Evolutionary conservation across 371 early-diverging fungal genomes (phyloP).

Genomic region (Saksenaea vasiformis): DNA sequence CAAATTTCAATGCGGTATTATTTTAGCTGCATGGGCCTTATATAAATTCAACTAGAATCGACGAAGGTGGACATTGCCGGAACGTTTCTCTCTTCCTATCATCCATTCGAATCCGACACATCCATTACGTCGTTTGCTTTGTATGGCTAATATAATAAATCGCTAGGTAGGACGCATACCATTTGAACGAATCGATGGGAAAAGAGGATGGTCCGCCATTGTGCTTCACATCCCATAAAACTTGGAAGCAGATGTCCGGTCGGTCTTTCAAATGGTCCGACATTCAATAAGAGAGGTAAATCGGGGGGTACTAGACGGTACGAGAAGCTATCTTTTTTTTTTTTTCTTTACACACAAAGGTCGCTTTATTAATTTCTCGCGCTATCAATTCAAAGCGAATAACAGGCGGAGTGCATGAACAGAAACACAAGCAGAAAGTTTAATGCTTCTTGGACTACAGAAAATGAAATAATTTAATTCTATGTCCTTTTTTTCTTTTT

Average conservation of each 20-base stretch:
- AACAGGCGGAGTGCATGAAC: constrained; percentile 4
- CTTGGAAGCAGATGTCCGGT: constrained; percentile 1
- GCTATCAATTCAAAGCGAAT: neutral
- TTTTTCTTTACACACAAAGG: neutral
- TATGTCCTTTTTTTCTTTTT: neutral
- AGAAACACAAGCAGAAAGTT: constrained; percentile 1
- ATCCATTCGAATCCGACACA: neutral
- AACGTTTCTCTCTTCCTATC: neutral
- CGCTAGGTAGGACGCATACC: neutral
- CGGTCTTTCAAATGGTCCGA: neutral
- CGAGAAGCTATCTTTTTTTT: too few species aligned
- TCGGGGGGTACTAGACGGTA: neutral
- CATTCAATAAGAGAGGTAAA: neutral
- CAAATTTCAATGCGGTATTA: neutral
- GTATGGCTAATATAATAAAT: neutral
- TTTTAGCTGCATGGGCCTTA: neutral
- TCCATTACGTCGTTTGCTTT: neutral
- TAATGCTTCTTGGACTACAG: constrained; percentile 1
- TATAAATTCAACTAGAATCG: neutral
- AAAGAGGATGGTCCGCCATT: constrained; percentile 14
- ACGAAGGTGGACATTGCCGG: neutral
- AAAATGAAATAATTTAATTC: neutral
- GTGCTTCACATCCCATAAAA: neutral
- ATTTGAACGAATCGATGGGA: neutral
- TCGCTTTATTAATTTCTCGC: neutral